Conservation (phyloP, 2,329 filamentous ascomycete species). For the Aciculosporium take region DNA sequence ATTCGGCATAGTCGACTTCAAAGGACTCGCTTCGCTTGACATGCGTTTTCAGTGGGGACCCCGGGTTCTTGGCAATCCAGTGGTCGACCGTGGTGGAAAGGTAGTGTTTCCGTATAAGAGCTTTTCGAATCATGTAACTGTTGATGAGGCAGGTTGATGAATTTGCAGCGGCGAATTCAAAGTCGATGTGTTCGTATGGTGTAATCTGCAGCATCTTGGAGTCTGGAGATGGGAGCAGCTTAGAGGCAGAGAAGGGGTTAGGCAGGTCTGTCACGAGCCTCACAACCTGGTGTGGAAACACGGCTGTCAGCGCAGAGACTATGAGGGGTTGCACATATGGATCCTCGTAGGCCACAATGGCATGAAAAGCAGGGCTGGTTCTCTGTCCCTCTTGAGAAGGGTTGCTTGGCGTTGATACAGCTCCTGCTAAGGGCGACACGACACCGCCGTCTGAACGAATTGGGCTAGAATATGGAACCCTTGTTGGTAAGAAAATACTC, state of each 20-base stretch:
- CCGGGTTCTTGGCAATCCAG: conserved; percentile 74
- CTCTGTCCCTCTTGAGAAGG: not conserved
- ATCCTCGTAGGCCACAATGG: conserved; percentile 73
- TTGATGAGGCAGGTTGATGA: conserved; percentile 56
- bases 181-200: conserved; percentile 79
- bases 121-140: conserved; percentile 90
- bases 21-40: conserved; percentile 73
- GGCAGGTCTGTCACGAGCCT: conserved; percentile 37
- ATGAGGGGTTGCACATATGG: conserved; percentile 81
- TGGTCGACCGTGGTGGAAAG: conserved; percentile 69
- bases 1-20: conserved; percentile 93
- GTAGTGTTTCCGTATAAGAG: conserved; percentile 91
- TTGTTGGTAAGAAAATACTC: conserved; percentile 19
- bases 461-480: conserved; percentile 12
- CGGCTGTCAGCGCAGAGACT: conserved; percentile 50
- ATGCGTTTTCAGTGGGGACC: conserved; percentile 51
- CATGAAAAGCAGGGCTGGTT: conserved; percentile 29
- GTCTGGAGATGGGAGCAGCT: conserved; percentile 19
- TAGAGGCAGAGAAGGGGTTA: conserved; percentile 21
- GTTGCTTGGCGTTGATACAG: conserved; percentile 11
- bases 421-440: conserved; percentile 5
- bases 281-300: conserved; percentile 41
- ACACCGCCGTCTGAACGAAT: conserved; percentile 6
- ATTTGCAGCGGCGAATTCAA: conserved; percentile 54
- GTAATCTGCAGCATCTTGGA: conserved; percentile 59